Evolutionary conservation across 2,329 filamentous ascomycete species (phyloP), one percentile per base, ranked within the genome.

Genomic region (Calonectria honghensis): DNA sequence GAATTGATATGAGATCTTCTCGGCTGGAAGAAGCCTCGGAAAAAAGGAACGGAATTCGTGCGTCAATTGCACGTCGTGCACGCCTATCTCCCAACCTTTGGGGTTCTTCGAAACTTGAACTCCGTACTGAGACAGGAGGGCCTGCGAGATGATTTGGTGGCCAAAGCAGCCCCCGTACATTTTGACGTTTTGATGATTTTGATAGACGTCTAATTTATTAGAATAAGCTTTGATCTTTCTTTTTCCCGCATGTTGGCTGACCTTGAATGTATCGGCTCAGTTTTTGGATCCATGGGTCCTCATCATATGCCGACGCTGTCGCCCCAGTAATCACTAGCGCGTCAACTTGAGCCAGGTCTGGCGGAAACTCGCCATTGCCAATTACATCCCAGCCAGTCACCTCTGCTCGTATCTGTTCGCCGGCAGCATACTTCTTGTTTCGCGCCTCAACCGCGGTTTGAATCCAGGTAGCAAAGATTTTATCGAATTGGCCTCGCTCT

Each of bases 321-420:
- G 64, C 35, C 20, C 64, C 64, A 11, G 64, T 67, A 39, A 67
- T 39, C n/a, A 67, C 48, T 6, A 52, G 45, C 41, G 64, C 64
- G 24, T 67, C 64, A 13, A 52, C 31, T 20, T 37, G 29, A 6
- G 37, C 32, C 31, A 67, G n/a, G 37, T 45, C 24, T 18, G 32
- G 64, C 13, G 57, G 57, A 39, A 52, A 67, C 32, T 52, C 31
- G 2, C 45, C 64, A 4, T 67, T 51, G 31, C 24, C 31, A 24
- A 67, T 37, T 27, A 67, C 27, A 52, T 67, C 32, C 64, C 64
- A 67, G 13, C 64, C 64, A 29, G 57, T 63, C n/a, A 63, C 57
- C 24, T 41, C 57, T 39, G 35, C 32, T 18, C 20, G 20, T 6
- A 63, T 6, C 11, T 10, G 32, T 13, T 63, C 37, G 57, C 57